Conservation (phyloP, 2,329 filamentous ascomycete genomes). For the Botrytis paeoniae region DNA sequence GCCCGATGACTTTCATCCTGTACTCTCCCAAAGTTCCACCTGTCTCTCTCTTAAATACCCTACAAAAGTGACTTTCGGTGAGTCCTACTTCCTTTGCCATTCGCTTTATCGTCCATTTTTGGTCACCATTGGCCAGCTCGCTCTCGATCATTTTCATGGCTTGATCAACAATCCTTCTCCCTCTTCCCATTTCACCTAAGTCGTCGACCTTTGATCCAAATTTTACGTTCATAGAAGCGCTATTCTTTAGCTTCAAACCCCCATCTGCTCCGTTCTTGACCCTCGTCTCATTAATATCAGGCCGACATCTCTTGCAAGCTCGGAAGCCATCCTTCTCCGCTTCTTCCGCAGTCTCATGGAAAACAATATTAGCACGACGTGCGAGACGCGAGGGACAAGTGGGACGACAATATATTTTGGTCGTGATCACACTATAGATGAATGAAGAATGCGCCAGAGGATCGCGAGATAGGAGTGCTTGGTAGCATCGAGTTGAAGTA, state of each 20-base stretch:
- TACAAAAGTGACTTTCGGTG: conserved; percentile 57
- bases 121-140: neutral
- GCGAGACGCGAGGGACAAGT: conserved; percentile 59
- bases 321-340: neutral
- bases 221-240: neutral
- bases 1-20: neutral
- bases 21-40: conserved; percentile 22
- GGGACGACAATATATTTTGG: conserved; percentile 57
- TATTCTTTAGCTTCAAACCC: neutral
- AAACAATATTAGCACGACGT: conserved; percentile 57
- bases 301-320: conserved; percentile 7
- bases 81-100: conserved; percentile 51
- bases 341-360: conserved; percentile 42
- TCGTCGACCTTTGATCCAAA: neutral
- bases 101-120: conserved; percentile 42
- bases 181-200: conserved; percentile 3
- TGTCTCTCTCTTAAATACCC: conserved; percentile 53
- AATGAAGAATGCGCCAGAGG: conserved; percentile 43
- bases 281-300: neutral
- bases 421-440: conserved; percentile 49
- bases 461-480: conserved; percentile 38
- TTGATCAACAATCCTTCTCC: neutral
- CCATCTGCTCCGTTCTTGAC: too few relatives aligned
- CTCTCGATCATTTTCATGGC: neutral
- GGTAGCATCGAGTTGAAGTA: neutral